Evolutionary conservation across 2,329 filamentous ascomycete genomes (phyloP), one percentile per base, ranked within the genome.

Genomic region (Hypoxylon sp.): DNA sequence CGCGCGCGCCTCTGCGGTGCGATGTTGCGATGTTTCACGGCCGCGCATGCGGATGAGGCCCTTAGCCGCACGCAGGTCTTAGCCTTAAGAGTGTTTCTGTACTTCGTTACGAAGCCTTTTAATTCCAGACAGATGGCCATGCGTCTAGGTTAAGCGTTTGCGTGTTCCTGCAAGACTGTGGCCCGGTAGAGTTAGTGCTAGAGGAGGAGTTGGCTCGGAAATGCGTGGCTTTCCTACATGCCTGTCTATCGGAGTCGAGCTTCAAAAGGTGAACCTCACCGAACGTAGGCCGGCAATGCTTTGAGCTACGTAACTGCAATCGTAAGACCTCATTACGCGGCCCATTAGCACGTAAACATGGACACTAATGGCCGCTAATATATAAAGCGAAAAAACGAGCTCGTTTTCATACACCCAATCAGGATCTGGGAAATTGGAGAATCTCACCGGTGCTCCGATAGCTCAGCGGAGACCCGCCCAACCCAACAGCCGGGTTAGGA

Each of bases 1-100:
- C 24, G 24, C 24, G 24, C 24, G 24, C 48, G 32, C 32, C 21
- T 58, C 15, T 19, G 32, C 37, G 42, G 21, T 55, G 24, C 31
- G 8, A 27, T 15, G 21, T 42, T 50, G 59, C 55, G 55, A 60
- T 50, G 62, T 39, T 54, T 32, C 53, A 52, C 51, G 8, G 59
- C 50, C 6, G 44, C 31, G 32, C 21, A 62, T 29, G 32, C 42
- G 51, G 19, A 48, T 21, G 21, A n/a, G 27, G 13, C 46, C 32
- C 59, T 62, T 32, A 39, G 59, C 59, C 59, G 50, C 51, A 32
- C 51, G 50, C 51, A 32, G 42, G 31, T 19, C 51, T 31, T 17
- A n/a, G 50, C 51, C 31, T 21, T 50, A 10, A 31, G 21, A n/a
- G 8, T 24, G 53, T 52, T 39, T 46, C 55, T 29, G 39, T 29